A percentile compares a stretch with the other conserved stretches of the same genome.
Conservation (phyloP, 2,329 filamentous ascomycete genomes). For the Alternaria triticimaculans region DNA sequence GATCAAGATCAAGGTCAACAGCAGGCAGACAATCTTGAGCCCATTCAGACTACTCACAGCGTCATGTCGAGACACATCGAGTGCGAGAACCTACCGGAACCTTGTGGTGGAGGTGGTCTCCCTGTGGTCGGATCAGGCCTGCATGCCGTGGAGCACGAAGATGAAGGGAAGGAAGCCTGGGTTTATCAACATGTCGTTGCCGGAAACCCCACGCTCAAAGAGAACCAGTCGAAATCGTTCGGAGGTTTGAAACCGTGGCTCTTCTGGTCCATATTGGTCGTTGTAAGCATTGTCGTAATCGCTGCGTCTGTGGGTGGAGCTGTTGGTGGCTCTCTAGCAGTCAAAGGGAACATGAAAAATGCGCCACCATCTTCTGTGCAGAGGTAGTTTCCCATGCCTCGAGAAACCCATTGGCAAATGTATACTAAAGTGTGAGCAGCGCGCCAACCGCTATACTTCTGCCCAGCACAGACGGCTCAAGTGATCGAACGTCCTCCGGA, state of each 20-base stretch:
- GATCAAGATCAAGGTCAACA: neutral
- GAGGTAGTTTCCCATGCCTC: neutral
- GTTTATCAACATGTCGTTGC: neutral
- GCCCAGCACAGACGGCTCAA: neutral
- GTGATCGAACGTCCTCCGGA: neutral
- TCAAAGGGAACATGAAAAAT: neutral
- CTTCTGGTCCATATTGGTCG: neutral
- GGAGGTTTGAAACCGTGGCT: constrained; percentile 4
- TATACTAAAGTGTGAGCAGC: neutral
- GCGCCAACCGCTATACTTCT: neutral
- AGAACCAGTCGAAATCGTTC: constrained; percentile 11
- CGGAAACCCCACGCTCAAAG: neutral
- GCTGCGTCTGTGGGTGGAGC: constrained; percentile 1
- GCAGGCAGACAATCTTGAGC: neutral
- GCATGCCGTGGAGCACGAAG: neutral
- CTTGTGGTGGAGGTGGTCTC: neutral
- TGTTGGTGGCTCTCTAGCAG: neutral
- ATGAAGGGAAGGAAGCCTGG: neutral
- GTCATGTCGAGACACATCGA: neutral
- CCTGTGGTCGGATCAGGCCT: neutral
- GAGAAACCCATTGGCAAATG: neutral
- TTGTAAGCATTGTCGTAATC: neutral
- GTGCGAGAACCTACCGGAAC: neutral
- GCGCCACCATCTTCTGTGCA: neutral
- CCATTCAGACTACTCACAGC: neutral